Evolutionary conservation across 345 rosid species (phyloP).

Genomic region (Populus simonii): DNA sequence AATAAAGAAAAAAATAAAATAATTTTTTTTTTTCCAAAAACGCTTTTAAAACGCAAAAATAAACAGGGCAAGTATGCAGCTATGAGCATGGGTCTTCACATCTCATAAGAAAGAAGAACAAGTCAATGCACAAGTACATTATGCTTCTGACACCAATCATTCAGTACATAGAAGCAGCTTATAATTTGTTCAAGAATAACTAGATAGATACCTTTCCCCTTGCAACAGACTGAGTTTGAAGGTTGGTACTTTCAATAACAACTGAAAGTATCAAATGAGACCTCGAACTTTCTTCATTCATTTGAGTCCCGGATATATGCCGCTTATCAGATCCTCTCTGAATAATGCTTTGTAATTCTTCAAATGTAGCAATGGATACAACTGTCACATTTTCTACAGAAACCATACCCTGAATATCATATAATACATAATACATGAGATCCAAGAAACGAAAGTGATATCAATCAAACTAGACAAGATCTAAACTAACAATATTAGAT

Average conservation of each 20-base stretch:
- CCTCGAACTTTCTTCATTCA: conserved; percentile 97
- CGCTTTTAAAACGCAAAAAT: too few relatives aligned
- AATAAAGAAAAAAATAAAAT: too few relatives aligned
- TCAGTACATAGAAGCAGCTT: neutral
- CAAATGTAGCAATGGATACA: conserved; percentile 61
- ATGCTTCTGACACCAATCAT: neutral
- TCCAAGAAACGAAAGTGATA: neutral
- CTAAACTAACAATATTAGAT: neutral
- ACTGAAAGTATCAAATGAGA: conserved; percentile 89
- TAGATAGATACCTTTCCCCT: conserved; percentile 73
- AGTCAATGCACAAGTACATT: neutral
- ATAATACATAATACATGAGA: conserved; percentile 12
- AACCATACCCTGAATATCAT: conserved; percentile 78
- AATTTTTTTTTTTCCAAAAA: too few relatives aligned
- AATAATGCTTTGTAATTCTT: conserved; percentile 66
- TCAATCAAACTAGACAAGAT: neutral
- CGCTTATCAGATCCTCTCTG: conserved; percentile 78
- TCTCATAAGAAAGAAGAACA: neutral
- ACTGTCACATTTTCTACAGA: conserved; percentile 80
- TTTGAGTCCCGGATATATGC: conserved; percentile 85
- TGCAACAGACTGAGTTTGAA: conserved; percentile 83
- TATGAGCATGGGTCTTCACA: neutral
- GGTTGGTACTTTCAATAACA: conserved; percentile 89
- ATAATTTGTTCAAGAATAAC: neutral
- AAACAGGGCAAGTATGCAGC: neutral